These are phyloP conservation scores for Aureobasidium uvarum DNA, from an alignment of 2,329 filamentous ascomycete species.

Conservation along the genomic window DNA sequence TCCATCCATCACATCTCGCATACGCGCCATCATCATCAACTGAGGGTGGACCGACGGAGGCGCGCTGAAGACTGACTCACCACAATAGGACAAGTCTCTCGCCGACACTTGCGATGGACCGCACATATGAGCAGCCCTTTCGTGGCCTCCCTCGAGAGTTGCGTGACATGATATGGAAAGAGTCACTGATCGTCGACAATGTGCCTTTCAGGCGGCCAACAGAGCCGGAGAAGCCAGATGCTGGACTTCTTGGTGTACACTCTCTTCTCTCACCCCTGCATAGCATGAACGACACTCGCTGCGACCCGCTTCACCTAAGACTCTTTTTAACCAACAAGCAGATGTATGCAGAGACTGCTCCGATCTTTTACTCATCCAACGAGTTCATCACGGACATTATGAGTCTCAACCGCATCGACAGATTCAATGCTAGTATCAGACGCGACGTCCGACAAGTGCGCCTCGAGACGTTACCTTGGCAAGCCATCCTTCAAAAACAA, in stretches of 20 bases:
- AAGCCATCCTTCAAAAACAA: not conserved
- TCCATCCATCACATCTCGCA: not conserved
- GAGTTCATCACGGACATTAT: not conserved
- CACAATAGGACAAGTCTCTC: not conserved
- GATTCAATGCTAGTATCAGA: not conserved
- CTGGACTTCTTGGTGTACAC: not conserved
- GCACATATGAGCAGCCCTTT: slow-evolving; percentile 7
- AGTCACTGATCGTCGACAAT: not conserved
- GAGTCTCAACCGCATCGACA: not conserved
- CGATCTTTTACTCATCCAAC: slow-evolving; percentile 8
- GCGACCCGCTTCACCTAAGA: not conserved
- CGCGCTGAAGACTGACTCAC: not conserved
- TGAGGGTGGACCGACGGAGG: not conserved
- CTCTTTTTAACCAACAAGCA: slow-evolving; percentile 13
- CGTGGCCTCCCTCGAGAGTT: slow-evolving; percentile 16
- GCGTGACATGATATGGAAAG: slow-evolving; percentile 17
- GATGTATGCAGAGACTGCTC: not conserved
- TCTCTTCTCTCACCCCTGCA: not conserved
- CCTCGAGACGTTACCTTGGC: not conserved
- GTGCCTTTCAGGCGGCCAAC: not conserved
- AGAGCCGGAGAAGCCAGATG: not conserved
- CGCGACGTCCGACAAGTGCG: not conserved
- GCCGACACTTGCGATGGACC: not conserved
- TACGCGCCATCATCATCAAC: slow-evolving; percentile 17
- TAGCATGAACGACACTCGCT: not conserved